phyloP scores from a whole-genome alignment of 768 basidiomycete species.

The Hericium erinaceus region DNA sequence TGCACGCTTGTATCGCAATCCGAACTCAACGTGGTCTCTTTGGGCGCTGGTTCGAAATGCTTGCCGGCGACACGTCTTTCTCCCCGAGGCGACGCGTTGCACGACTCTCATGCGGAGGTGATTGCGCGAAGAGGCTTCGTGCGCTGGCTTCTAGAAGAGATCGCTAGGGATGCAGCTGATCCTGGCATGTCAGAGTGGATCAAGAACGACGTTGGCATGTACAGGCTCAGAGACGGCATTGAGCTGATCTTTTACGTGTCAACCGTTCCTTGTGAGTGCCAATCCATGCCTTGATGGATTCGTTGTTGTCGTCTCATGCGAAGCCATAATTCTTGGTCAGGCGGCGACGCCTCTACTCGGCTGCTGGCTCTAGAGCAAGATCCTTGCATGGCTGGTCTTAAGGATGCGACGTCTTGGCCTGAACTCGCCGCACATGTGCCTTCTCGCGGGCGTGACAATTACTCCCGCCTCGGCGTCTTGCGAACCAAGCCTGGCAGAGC shows the following conservation, averaged over 20 bases:
- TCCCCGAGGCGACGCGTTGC: slow-evolving; percentile 63
- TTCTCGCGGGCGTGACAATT: slow-evolving; percentile 75
- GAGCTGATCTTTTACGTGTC: slow-evolving; percentile 69
- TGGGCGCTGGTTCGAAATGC: slow-evolving; percentile 83
- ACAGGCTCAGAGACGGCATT: slow-evolving; percentile 36
- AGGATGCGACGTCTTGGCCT: slow-evolving; percentile 35
- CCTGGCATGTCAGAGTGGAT: slow-evolving; percentile 42
- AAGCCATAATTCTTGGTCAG: slow-evolving; percentile 28
- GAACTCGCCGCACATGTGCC: slow-evolving; percentile 27
- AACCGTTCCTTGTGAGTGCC: slow-evolving; percentile 45
- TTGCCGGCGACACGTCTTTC: slow-evolving; percentile 58
- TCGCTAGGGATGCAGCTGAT: slow-evolving; percentile 25
- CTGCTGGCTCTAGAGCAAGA: slow-evolving; percentile 71
- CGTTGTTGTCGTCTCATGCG: neutral
- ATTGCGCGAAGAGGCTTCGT: slow-evolving; percentile 74
- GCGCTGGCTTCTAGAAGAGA: slow-evolving; percentile 75
- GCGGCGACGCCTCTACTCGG: slow-evolving; percentile 84
- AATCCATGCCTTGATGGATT: neutral
- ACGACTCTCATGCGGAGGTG: slow-evolving; percentile 90
- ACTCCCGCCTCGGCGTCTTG: slow-evolving; percentile 64
- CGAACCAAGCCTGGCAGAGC: slow-evolving; percentile 93
- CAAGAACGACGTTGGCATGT: slow-evolving; percentile 29
- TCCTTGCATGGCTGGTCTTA: slow-evolving; percentile 58
- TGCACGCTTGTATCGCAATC: slow-evolving; percentile 36
- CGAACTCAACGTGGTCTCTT: slow-evolving; percentile 47